Evolutionary conservation across 2,329 filamentous ascomycete species (phyloP).

Genomic region (Exophiala phaeomuriformis): DNA sequence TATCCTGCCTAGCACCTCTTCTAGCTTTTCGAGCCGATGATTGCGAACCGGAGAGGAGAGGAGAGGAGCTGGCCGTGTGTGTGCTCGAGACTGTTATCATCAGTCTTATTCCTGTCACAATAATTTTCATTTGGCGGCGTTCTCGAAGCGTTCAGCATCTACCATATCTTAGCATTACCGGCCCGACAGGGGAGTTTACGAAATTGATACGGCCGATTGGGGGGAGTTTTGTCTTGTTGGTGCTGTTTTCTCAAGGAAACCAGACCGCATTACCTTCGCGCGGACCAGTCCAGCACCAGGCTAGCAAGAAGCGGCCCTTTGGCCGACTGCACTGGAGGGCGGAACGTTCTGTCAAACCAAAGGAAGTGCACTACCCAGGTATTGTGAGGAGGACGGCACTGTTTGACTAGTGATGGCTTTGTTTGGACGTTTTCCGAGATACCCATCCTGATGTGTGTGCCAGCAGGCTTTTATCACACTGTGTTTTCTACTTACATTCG

Average conservation of each 20-base stretch:
- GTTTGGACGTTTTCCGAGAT: no score
- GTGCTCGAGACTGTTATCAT: background rate
- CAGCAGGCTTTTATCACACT: no score
- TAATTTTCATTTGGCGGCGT: background rate
- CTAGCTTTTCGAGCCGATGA: conserved; percentile 20
- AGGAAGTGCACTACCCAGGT: no score
- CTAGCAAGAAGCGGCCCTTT: no score
- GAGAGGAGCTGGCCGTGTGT: no score
- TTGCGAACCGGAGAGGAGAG: background rate
- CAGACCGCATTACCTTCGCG: background rate
- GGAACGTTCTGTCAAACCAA: no score
- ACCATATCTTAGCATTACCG: background rate
- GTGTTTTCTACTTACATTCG: no score
- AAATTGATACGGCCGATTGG: conserved; percentile 10
- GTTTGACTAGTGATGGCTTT: no score
- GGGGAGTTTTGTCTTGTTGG: background rate
- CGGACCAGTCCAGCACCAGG: no score
- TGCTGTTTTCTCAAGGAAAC: background rate
- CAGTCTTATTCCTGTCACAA: background rate
- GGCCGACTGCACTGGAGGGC: no score
- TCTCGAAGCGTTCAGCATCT: conserved; percentile 10
- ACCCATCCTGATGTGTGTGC: no score
- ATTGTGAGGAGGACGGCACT: no score
- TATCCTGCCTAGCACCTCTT: conserved; percentile 11
- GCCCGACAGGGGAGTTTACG: conserved; percentile 5